Evolutionary conservation across 805 yeast species (phyloP).

Genomic region (Nakazawaea pomicola): DNA sequence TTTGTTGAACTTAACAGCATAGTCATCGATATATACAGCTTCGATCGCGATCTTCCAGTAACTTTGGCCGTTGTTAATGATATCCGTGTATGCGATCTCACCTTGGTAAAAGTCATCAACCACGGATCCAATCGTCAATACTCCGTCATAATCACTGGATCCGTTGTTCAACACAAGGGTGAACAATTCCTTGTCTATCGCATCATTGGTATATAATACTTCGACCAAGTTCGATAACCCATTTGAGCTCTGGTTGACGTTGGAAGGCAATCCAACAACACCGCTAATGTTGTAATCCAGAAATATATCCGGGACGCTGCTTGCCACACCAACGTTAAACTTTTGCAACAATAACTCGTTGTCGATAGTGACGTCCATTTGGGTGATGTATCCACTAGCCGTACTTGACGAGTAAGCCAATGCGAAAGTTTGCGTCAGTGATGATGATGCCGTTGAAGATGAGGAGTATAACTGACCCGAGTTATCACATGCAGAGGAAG

Average conservation of each 20-base stretch:
- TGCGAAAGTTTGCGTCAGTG: constrained; percentile 31
- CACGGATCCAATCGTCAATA: constrained; percentile 39
- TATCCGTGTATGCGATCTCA: constrained; percentile 33
- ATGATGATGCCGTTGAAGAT: constrained; percentile 14
- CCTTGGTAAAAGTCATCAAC: constrained; percentile 32
- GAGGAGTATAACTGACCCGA: constrained; percentile 26
- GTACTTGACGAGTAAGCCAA: constrained; percentile 50
- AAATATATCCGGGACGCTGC: constrained; percentile 48
- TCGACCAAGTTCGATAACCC: constrained; percentile 35
- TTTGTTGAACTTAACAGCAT: constrained; percentile 27
- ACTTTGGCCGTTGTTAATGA: constrained; percentile 28
- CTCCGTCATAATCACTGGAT: constrained; percentile 31
- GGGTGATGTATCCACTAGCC: constrained; percentile 44
- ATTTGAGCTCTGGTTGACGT: constrained; percentile 27
- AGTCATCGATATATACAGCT: constrained; percentile 29
- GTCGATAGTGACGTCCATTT: constrained; percentile 31
- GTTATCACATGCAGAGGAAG: constrained; percentile 37
- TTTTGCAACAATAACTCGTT: constrained; percentile 31
- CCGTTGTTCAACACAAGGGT: constrained; percentile 38
- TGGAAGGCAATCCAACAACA: constrained; percentile 54
- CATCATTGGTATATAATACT: constrained; percentile 28
- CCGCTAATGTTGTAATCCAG: constrained; percentile 51
- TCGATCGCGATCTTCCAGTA: constrained; percentile 51
- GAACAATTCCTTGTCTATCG: constrained; percentile 35
- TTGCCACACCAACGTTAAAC: constrained; percentile 51